Conservation (phyloP, 2,329 filamentous ascomycete species). For the Trichoderma citrinoviride region DNA sequence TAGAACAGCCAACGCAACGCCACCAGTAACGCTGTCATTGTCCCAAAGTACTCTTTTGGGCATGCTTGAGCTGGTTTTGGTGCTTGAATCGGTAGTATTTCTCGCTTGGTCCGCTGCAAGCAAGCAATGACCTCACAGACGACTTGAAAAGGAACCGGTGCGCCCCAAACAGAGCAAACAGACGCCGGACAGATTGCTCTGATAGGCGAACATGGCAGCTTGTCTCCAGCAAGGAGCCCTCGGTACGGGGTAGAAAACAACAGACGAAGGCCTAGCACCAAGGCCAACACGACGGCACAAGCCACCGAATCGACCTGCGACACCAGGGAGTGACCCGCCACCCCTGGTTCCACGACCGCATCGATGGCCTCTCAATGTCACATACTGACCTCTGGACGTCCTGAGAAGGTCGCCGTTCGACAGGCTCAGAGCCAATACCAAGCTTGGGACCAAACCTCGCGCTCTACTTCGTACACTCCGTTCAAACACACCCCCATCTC, state of each 20-base stretch:
- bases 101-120: constrained; percentile 3
- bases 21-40: neutral
- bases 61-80: neutral
- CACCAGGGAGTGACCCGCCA: constrained; percentile 20
- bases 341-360: constrained; percentile 20
- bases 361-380: constrained; percentile 17
- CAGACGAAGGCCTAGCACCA: constrained; percentile 1
- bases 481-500: constrained; percentile 13
- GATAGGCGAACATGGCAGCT: constrained; percentile 4
- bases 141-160: neutral
- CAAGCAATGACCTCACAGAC: constrained; percentile 8
- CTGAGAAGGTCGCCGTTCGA: neutral
- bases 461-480: constrained; percentile 13
- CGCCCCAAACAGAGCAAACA: neutral
- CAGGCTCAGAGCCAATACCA: constrained; percentile 2
- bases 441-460: neutral
- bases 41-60: neutral
- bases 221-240: constrained; percentile 2
- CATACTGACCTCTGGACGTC: neutral
- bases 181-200: neutral
- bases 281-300: constrained; percentile 15
- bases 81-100: neutral
- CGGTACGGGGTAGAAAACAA: neutral
- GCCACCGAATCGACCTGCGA: constrained; percentile 20
- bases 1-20: neutral